Evolutionary conservation across 108 stramenopile species (phyloP), one percentile per base, ranked within the genome.

Genomic region (Cyclostephanos tholiformis): DNA sequence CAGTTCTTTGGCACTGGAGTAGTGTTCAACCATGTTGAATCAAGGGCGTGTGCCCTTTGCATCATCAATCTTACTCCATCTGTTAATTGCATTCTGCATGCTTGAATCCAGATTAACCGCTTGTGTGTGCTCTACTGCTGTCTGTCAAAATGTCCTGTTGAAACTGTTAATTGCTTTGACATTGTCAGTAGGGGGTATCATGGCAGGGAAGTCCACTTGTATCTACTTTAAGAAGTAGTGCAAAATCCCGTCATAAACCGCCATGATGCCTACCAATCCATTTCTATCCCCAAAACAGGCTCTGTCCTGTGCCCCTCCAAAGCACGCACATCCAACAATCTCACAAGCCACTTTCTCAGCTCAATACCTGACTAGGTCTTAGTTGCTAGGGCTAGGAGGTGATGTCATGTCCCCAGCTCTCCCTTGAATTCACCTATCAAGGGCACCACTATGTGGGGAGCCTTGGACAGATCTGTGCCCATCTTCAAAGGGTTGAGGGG

Each of bases 261-360:
- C 4, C 23, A 16, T 16, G 23, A 17, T 9, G 8, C 13, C 48
- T 26, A 50, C 46, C 2, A 2, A 9, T 4, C 48, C 48, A 26
- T 0, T 3, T 2, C 10, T 0, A 0, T 6, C 14, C 11, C 23
- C 65, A 26, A 66, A 49, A 49, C 65, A 22, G 65, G 65, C 13
- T 23, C 65, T 2, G 10, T 16, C 2, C 4, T 4, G 22, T 20
- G 26, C 11, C 48, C 48, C 26, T 66, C 65, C 14, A 5, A 23
- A 29, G 46, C 2, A 0, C 48, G n/a, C 6, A 63, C 29, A 2
- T 6, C 25, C 1, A 62, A 0, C 12, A 71, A 23, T 26, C 49
- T 11, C 26, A 61, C 69, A 11, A 71, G 3, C 69, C 69, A 71
- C 43, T 19, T 43, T 49, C 69, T 30, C 4, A 58, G 36, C 17